A percentile compares a stretch with the other conserved stretches of the same genome.
These are phyloP conservation scores for Trichosanthes cucumerina DNA, from an alignment of 306 rosid species.

Conservation along the genomic window DNA sequence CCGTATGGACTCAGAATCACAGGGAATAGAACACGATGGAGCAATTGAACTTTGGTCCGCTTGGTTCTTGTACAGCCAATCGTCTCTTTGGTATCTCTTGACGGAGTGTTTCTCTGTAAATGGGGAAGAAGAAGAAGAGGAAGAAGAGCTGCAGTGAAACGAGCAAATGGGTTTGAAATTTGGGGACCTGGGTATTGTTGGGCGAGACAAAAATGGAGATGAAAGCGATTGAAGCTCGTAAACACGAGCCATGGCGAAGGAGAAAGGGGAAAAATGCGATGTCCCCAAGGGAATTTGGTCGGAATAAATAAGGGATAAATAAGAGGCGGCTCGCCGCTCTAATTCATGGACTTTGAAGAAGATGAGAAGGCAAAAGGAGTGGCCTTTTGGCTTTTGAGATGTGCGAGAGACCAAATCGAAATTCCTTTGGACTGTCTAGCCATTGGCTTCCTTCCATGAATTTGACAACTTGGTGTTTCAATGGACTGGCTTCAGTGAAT, in stretches of 20 bases:
- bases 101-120: constrained; percentile 73
- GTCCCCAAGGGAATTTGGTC: background rate
- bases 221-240: constrained; percentile 33
- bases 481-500: background rate
- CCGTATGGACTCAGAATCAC: constrained; percentile 31
- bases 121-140: constrained; percentile 41
- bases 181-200: constrained; percentile 13
- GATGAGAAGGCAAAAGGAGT: constrained; percentile 9
- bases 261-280: background rate
- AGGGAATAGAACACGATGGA: constrained; percentile 17
- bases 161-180: constrained; percentile 34
- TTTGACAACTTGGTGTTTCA: background rate
- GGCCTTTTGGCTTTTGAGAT: constrained; percentile 4
- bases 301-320: background rate
- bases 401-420: constrained; percentile 5
- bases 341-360: background rate
- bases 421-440: background rate
- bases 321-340: background rate
- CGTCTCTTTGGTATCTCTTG: constrained; percentile 70
- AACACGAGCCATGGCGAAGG: constrained; percentile 39
- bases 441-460: background rate
- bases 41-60: background rate
- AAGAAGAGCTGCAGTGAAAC: constrained; percentile 24
- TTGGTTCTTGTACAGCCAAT: constrained; percentile 45
- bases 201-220: constrained; percentile 9